Base-by-base conservation (phyloP, 192 early-diverging fungal genomes). In the Diversispora epigaea region DNA sequence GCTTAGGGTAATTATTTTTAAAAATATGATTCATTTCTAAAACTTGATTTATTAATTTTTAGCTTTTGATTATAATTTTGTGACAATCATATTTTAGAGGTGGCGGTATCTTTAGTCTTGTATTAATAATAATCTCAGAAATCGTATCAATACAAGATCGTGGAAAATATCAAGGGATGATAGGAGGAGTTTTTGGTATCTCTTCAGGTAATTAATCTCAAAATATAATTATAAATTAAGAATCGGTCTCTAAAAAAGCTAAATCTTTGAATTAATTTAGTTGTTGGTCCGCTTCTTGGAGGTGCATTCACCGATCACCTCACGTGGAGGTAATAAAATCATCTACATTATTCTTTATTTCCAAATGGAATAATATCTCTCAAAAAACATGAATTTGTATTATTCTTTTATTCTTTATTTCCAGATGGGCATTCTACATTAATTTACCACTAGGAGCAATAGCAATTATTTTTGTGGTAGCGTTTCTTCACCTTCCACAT, bases 101-200 rank as follows among this genome's bases (percentile, higher is more conserved):
- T 40, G 61, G 61, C 7, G 61, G 61, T 5, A 63, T 63, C 12
- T 14, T 40, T 8, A 75, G 86, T 39, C 56, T 89, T 44, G 83
- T 87, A 57, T 75, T 91, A 76, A 87, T 93, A 57, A 89, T 93
- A 44, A 88, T 95, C 50, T 69, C 84, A 15, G 92, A 93, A 80
- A 74, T 93, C 54, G 88, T 93, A 15, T 74, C 80, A 6, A 61
- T 78, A 5, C 79, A 83, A 62, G 89, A 94, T 73, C 82, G 88
- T 63, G 89, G 89, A 58, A 93, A 93, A 76, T 87, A 84, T 60
- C 85, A 84, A 65, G 86, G 88, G 25, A 64, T 88, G 44, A 76
- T 89, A 65, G 84, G 86, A 56, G 84, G 81, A 19, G 76, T 74
- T 75, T 86, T 80, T 78, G 89, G 85, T 45, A 64, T 85, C 22